phyloP scores from a whole-genome alignment of 1,284 basidiomycete species.

The Irpex sp. region DNA sequence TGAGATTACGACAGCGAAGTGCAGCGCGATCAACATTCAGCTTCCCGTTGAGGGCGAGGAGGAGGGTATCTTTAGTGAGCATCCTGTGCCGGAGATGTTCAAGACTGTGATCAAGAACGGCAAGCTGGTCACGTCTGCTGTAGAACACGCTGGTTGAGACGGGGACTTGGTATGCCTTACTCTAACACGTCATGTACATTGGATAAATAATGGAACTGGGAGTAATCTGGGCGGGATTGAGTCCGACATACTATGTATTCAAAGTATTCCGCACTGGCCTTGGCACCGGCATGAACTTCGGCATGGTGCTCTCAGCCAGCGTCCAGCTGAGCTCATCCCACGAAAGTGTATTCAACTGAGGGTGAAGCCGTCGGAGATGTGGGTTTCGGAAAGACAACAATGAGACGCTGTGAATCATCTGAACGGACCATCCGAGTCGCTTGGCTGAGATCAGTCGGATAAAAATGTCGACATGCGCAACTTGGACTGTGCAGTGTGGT shows the following conservation, averaged over 20 bases:
- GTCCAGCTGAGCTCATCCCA: background rate
- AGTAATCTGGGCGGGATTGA: background rate
- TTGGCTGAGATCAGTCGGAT: background rate
- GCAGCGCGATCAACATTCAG: constrained; percentile 90
- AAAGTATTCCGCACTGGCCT: background rate
- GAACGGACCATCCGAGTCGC: background rate
- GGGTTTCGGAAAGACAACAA: background rate
- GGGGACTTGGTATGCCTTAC: background rate
- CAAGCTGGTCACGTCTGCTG: constrained; percentile 84
- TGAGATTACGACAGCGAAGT: constrained; percentile 95
- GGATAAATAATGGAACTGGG: background rate
- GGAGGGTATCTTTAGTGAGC: constrained; percentile 90
- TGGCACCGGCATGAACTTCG: background rate
- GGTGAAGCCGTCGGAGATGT: background rate
- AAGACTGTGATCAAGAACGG: constrained; percentile 80
- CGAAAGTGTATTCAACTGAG: background rate
- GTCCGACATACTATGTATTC: too few relatives aligned
- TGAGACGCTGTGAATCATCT: background rate
- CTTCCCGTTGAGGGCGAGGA: constrained; percentile 87
- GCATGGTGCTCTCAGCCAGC: background rate
- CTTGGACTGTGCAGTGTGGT: background rate
- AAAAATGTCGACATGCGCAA: background rate
- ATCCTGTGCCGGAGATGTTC: constrained; percentile 94
- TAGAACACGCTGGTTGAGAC: constrained; percentile 80
- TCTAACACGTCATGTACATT: background rate